Evolutionary conservation across 75 land plant species (phyloP).

Genomic region (Gnetum montanum): DNA sequence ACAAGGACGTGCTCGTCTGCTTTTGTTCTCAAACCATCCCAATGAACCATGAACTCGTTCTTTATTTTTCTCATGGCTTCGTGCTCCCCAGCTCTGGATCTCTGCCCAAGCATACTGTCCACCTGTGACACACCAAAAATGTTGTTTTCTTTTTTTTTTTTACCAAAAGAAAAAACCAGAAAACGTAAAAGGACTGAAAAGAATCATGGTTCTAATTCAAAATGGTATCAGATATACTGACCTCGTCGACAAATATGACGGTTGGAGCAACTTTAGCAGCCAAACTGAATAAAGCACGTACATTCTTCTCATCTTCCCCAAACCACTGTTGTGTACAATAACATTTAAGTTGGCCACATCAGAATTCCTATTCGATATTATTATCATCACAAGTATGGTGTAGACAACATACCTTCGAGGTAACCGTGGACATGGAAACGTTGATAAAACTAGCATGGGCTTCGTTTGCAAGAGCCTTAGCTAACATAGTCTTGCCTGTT

Average conservation of each 20-base stretch:
- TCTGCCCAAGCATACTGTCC: slow-evolving; percentile 89
- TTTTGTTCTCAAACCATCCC: slow-evolving; percentile 81
- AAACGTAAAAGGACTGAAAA: background rate
- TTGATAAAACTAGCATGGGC: slow-evolving; percentile 91
- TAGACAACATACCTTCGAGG: slow-evolving; percentile 52
- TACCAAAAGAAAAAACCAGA: too few relatives aligned
- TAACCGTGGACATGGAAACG: slow-evolving; percentile 89
- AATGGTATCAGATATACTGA: too few relatives aligned
- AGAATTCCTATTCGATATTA: too few relatives aligned
- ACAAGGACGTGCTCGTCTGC: slow-evolving; percentile 68
- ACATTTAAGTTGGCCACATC: too few relatives aligned
- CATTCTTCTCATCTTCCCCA: slow-evolving; percentile 94
- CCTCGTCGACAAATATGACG: slow-evolving; percentile 80
- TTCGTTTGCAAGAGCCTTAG: slow-evolving; percentile 88
- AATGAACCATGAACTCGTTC: slow-evolving; percentile 85
- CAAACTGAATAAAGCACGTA: slow-evolving; percentile 69
- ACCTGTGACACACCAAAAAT: too few relatives aligned
- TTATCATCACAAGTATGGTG: too few relatives aligned
- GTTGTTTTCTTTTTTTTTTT: too few relatives aligned
- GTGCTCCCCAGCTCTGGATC: slow-evolving; percentile 72
- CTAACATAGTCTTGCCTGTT: slow-evolving; percentile 85
- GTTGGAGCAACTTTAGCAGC: slow-evolving; percentile 94
- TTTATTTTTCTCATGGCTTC: slow-evolving; percentile 91
- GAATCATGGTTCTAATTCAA: too few relatives aligned
- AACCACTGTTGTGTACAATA: slow-evolving; percentile 70